Evolutionary conservation across 2,329 filamentous ascomycete genomes (phyloP), one percentile per base, ranked within the genome.

Genomic region (Fonsecaea nubica): DNA sequence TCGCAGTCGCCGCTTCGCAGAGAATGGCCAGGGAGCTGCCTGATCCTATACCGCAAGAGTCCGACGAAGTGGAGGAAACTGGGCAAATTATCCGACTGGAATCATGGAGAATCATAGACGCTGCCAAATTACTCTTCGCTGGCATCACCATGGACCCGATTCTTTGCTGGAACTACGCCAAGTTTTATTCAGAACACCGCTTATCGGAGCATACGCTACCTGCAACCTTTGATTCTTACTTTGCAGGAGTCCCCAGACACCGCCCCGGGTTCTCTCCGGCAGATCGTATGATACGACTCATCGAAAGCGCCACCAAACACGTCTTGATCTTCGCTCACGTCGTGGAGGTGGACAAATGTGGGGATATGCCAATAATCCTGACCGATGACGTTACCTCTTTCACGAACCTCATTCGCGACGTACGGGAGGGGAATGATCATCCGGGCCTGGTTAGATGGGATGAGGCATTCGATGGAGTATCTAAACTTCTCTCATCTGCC

Each of bases 21-120:
- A 45, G 42, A 45, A 45, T 45, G 42, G 42, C 42, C n/a, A n/a
- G 42, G 21, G 42, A 45, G n/a, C 42, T 45, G n/a, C 15, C 42
- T 2, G 15, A 21, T 6, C 42, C 42, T 45, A 1, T 9, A 5
- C n/a, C n/a, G 2, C 2, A 18, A 9, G 42, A 8, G 21, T 2
- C 6, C n/a, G 42, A 18, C 8, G 15, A 18, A 21, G 2, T 21
- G 5, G 42, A 45, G n/a, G 3, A 45, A 9, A 45, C 42, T 45
- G 42, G 42, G 6, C 42, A 21, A 45, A 45, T 5, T 2, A 45
- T 45, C 7, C 42, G 1, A 21, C 21, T 45, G 42, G 42, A 45
- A 21, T 2, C n/a, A 18, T 45, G 42, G 42, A 45, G 42, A 21
- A 21, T 45, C n/a, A 45, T 21, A 1, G 1, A 21, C 4, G 18